Conservation (phyloP, 176 grass and related monocot genomes). For the Phoenix roebelenii region DNA sequence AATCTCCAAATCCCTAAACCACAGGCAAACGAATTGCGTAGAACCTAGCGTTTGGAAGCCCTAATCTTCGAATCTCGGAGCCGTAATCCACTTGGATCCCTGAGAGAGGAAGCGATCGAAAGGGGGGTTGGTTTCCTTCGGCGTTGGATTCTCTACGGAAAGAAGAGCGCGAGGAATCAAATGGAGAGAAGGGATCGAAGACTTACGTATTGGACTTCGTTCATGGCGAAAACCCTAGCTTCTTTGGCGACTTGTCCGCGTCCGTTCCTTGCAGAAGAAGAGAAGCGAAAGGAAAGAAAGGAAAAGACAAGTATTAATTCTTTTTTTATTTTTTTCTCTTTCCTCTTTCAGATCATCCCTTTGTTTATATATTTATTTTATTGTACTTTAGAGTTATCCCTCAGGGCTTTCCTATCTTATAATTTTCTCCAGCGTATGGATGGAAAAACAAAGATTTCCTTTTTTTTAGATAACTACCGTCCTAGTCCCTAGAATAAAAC, state of each 20-base stretch:
- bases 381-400: too few relatives aligned
- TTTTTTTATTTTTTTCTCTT: too few relatives aligned
- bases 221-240: slow-evolving; percentile 64
- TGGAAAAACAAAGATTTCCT: too few relatives aligned
- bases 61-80: slow-evolving; percentile 8
- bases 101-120: not conserved
- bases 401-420: too few relatives aligned
- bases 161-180: not conserved
- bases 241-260: slow-evolving; percentile 3
- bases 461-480: too few relatives aligned
- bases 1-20: slow-evolving; percentile 6
- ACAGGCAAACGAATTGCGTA: slow-evolving; percentile 8
- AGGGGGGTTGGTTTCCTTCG: slow-evolving; percentile 18
- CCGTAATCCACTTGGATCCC: slow-evolving; percentile 5
- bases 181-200: not conserved
- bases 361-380: too few relatives aligned
- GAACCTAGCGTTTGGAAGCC: not conserved
- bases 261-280: not conserved
- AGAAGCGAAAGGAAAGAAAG: not conserved
- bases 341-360: too few relatives aligned
- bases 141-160: not conserved
- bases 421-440: too few relatives aligned
- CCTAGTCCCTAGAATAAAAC: too few relatives aligned
- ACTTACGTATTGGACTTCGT: slow-evolving; percentile 14
- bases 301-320: not conserved